A percentile compares a stretch with the other conserved stretches of the same genome.
These are phyloP conservation scores for Globisporangium nagaii DNA, from an alignment of 352 stramenopile genomes.

Conservation along the genomic window DNA sequence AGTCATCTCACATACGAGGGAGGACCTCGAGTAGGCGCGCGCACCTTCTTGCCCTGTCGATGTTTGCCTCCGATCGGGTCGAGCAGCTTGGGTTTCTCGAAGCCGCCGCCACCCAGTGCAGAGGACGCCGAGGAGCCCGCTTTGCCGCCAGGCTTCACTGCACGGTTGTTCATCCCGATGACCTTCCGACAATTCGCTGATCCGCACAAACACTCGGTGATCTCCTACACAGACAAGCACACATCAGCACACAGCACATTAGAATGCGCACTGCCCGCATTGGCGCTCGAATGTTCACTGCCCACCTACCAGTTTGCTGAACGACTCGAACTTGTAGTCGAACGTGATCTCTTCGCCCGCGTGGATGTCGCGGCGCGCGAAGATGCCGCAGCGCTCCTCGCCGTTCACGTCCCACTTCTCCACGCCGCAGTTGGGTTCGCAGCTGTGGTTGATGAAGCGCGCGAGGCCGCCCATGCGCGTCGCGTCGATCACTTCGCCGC, in stretches of 20 bases:
- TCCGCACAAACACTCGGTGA: slow-evolving; percentile 64
- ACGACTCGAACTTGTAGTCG: slow-evolving; percentile 92
- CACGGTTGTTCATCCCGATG: slow-evolving; percentile 68
- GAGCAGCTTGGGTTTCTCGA: slow-evolving; percentile 22
- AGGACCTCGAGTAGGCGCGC: too few species aligned
- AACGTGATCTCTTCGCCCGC: slow-evolving; percentile 91
- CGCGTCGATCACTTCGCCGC: slow-evolving; percentile 85
- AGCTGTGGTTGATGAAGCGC: slow-evolving; percentile 96
- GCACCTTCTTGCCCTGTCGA: slow-evolving; percentile 37
- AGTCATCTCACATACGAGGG: too few species aligned
- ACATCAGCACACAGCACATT: neutral
- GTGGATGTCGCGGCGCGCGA: slow-evolving; percentile 86
- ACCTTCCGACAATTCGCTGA: slow-evolving; percentile 58
- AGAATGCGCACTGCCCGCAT: neutral
- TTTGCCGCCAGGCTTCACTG: slow-evolving; percentile 20
- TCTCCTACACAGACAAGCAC: slow-evolving; percentile 38
- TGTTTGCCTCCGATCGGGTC: slow-evolving; percentile 40
- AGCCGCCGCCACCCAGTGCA: neutral
- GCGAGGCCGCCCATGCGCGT: slow-evolving; percentile 88
- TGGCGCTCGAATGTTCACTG: too few species aligned
- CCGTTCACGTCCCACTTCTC: slow-evolving; percentile 93
- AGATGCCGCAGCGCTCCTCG: slow-evolving; percentile 94
- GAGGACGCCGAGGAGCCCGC: neutral
- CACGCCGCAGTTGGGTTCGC: slow-evolving; percentile 90
- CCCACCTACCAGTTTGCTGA: slow-evolving; percentile 31